Base-by-base conservation (phyloP, 2,329 filamentous ascomycete genomes). In the Arthroderma sp. region DNA sequence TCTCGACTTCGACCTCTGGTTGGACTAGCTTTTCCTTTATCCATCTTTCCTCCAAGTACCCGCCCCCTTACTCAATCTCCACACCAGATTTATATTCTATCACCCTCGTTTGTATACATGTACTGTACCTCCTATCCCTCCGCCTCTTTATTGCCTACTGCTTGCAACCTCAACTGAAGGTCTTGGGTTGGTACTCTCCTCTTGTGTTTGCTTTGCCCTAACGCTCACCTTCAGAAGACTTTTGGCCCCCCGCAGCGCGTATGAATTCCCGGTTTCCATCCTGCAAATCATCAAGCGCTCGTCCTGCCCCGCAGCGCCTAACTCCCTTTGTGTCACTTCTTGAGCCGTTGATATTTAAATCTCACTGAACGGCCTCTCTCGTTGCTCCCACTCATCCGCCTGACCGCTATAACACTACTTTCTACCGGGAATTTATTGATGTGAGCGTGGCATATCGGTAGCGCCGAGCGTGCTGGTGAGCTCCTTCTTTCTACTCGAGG, bases 221-320 rank as follows among this genome's bases (percentile, higher is more conserved):
- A 22, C 15, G 15, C 15, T 22, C 15, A 22, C 15, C 15, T 22
- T 22, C 15, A 22, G 15, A 22, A 22, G 15, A 22, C 15, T 22
- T 22, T 22, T 22, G 15, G 15, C 15, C 15, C 15, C 15, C 15
- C 15, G 29, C 11, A 34, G 40, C 31, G 40, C 40, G 33, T 43
- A 33, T 42, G 22, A 34, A 27, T 43, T 27, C 6, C 33, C 36
- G 33, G 32, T 36, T 36, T 22, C 15, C 32, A 36, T 34, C 40
- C 22, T 33, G 11, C 29, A 8, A 32, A 43, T 36, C 29, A 22
- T 10, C 40, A 36, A 43, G 40, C 40, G 40, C 40, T 33, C 29
- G 29, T 28, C 34, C 40, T 43, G 40, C 40, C 40, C 40, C 32
- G 40, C 40, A 33, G 40, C 40, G 40, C 33, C 33, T 43, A 43